Percentiles rank a stretch among this genome's conserved stretches.
Evolutionary conservation across 2,329 filamentous ascomycete genomes (phyloP).

Genomic region (Knoxdaviesia capensis): DNA sequence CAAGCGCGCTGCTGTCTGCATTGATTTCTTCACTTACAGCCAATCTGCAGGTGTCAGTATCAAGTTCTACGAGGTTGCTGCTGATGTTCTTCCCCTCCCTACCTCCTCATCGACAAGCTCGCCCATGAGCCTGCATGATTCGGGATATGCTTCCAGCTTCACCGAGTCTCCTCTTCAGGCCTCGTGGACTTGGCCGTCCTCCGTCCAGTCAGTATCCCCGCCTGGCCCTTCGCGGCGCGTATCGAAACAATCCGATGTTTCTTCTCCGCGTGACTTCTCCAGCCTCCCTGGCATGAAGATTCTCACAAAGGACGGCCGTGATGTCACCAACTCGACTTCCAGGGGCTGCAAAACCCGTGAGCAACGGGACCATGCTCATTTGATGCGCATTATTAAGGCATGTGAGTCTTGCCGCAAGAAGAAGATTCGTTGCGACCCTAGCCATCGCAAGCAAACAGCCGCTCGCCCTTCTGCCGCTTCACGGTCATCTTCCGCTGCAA

Average conservation of each 20-base stretch:
- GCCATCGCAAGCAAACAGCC: constrained; percentile 21
- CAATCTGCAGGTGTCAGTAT: constrained; percentile 33
- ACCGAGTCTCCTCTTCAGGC: constrained; percentile 28
- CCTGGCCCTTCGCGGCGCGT: no score
- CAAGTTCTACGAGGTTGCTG: constrained; percentile 34
- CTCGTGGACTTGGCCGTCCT: constrained; percentile 24
- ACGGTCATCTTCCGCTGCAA: background rate
- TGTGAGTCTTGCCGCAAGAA: constrained; percentile 41
- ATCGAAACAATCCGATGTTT: background rate
- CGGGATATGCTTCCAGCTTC: constrained; percentile 24
- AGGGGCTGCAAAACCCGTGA: constrained; percentile 46
- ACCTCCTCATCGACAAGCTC: constrained; percentile 24
- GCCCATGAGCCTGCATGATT: constrained; percentile 19
- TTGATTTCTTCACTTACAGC: constrained; percentile 37
- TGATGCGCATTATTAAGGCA: constrained; percentile 49
- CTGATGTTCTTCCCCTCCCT: constrained; percentile 18
- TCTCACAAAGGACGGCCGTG: constrained; percentile 39
- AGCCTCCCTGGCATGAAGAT: constrained; percentile 40
- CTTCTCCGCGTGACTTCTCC: background rate
- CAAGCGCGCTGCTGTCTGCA: constrained; percentile 34
- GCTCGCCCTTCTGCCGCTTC: constrained; percentile 12
- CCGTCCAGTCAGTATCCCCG: constrained; percentile 7
- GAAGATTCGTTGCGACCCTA: constrained; percentile 43
- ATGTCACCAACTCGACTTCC: constrained; percentile 41
- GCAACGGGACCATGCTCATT: constrained; percentile 44